A percentile compares a stretch with the other conserved stretches of the same genome.
Evolutionary conservation across 208 protist species (phyloP).

Genomic region (Angomonas desouzai): DNA sequence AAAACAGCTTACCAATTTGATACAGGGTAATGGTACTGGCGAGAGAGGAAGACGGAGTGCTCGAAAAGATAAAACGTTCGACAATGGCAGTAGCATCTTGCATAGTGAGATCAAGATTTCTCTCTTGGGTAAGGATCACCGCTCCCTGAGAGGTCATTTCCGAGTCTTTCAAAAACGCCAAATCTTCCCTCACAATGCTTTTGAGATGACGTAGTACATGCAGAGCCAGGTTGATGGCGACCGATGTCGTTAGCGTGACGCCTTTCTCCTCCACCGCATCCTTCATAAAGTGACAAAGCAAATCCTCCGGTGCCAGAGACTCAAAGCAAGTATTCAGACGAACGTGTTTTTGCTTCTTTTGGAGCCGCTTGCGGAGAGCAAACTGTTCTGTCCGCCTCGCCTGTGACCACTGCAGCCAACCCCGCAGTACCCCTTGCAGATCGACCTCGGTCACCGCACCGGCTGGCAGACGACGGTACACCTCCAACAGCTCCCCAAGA

Average conservation of each 20-base stretch:
- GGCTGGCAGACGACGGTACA: not conserved
- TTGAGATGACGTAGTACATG: not conserved
- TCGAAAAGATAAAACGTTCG: not conserved
- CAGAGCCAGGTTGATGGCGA: not conserved
- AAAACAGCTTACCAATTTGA: not conserved
- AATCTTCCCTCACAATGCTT: not conserved
- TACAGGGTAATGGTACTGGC: not conserved
- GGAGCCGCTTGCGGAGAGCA: no score
- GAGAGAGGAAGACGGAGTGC: not conserved
- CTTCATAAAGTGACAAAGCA: not conserved
- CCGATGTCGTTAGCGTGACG: not conserved
- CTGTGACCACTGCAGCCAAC: not conserved
- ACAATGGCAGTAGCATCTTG: not conserved
- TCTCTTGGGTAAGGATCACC: not conserved
- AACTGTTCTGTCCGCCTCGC: not conserved
- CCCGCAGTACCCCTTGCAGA: not conserved
- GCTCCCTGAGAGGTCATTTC: no score
- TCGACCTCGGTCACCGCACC: not conserved
- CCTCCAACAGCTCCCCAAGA: not conserved
- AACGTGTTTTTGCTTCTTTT: no score
- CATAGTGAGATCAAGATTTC: not conserved
- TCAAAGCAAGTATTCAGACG: not conserved
- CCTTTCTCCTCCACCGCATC: not conserved
- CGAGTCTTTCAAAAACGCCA: not conserved
- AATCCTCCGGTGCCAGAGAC: not conserved